Conservation (phyloP, 192 early-diverging fungal species). For the Lobulomyces angularis region DNA sequence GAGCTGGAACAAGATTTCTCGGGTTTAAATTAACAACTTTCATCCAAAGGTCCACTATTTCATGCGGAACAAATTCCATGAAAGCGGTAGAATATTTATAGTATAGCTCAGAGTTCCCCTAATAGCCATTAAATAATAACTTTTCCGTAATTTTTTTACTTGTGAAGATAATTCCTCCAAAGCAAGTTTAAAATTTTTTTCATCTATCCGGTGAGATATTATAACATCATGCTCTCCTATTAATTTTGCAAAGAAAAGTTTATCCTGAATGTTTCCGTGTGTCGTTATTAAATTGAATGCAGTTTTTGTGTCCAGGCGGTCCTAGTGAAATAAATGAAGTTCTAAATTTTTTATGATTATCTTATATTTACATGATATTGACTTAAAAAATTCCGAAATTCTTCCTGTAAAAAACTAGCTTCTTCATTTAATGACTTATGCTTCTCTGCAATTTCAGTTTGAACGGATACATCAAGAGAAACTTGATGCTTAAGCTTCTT, state of each 20-base stretch:
- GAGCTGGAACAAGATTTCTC: constrained; percentile 71
- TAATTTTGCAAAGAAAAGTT: constrained; percentile 69
- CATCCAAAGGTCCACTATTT: constrained; percentile 79
- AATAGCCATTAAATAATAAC: no score
- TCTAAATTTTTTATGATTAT: not conserved
- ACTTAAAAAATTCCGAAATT: constrained; percentile 62
- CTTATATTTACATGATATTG: constrained; percentile 45
- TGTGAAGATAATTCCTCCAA: constrained; percentile 68
- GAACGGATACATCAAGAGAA: no score
- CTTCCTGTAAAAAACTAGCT: constrained; percentile 41
- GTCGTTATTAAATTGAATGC: constrained; percentile 70
- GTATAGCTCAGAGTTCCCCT: constrained; percentile 63
- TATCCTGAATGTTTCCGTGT: constrained; percentile 71
- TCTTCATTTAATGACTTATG: constrained; percentile 33
- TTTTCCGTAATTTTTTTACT: constrained; percentile 29
- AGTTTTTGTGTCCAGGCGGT: constrained; percentile 35
- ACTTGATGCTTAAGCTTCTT: no score
- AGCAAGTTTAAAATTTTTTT: constrained; percentile 62
- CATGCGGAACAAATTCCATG: constrained; percentile 73
- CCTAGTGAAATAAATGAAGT: constrained; percentile 6
- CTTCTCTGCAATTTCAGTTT: not conserved
- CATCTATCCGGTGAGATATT: constrained; percentile 69
- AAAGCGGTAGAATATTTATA: constrained; percentile 81
- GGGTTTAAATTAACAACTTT: constrained; percentile 70
- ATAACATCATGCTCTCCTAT: constrained; percentile 82